phyloP scores from a whole-genome alignment of 352 stramenopile genomes.

The Globisporangium viniferum region DNA sequence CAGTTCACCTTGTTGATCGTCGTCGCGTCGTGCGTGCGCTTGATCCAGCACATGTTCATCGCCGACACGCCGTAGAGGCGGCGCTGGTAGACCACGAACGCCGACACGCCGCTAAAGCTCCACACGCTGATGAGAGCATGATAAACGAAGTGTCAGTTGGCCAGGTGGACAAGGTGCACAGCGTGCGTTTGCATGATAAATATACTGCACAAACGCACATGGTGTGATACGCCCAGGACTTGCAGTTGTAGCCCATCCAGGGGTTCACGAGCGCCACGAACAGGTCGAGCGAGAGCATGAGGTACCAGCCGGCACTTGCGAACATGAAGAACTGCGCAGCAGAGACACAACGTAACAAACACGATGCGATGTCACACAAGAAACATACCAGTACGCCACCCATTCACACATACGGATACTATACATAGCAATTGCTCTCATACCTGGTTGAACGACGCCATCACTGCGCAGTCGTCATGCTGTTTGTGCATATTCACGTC shows the following conservation, averaged over 20 bases:
- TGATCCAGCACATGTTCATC: constrained; percentile 79
- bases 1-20: constrained; percentile 62
- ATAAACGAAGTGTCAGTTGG: not conserved
- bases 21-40: constrained; percentile 37
- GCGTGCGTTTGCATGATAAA: not conserved
- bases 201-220: constrained; percentile 39
- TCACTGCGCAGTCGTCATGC: constrained; percentile 41
- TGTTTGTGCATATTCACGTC: not conserved
- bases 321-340: constrained; percentile 66
- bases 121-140: constrained; percentile 56
- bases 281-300: constrained; percentile 82
- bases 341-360: not conserved
- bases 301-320: constrained; percentile 66
- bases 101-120: constrained; percentile 58
- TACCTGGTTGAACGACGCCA: constrained; percentile 71
- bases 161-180: not conserved
- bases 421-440: not conserved
- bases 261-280: constrained; percentile 85
- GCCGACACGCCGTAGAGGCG: constrained; percentile 59
- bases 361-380: too few species aligned
- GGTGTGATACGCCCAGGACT: constrained; percentile 78
- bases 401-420: not conserved
- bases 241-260: constrained; percentile 87
- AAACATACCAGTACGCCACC: not conserved
- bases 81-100: constrained; percentile 60